A percentile compares a stretch with the other conserved stretches of the same genome.
These are phyloP conservation scores for Sedum album DNA, from an alignment of 164 flowering plant genomes.

Conservation along the genomic window DNA sequence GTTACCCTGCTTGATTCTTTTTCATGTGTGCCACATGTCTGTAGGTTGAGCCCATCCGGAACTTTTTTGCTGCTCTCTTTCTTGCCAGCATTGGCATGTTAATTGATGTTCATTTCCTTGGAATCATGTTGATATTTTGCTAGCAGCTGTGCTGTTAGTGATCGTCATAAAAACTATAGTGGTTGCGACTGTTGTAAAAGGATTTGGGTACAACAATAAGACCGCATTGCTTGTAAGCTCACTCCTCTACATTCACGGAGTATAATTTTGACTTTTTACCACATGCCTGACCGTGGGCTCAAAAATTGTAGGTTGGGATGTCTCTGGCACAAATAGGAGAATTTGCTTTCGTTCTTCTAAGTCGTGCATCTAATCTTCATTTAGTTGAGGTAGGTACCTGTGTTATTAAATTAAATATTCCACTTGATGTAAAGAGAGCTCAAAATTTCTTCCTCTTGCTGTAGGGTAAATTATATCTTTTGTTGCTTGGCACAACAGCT, in stretches of 20 bases:
- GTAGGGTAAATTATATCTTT: constrained; percentile 78
- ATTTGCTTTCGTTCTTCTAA: constrained; percentile 94
- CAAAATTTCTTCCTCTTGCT: background rate
- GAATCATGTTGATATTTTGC: constrained; percentile 89
- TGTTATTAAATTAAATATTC: background rate
- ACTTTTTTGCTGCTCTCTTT: constrained; percentile 94
- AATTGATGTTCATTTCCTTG: constrained; percentile 94
- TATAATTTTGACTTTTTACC: constrained; percentile 7
- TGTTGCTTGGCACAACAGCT: constrained; percentile 94
- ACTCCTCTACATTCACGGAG: background rate
- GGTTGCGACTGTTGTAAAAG: constrained; percentile 62
- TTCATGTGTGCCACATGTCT: background rate
- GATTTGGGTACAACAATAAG: constrained; percentile 82
- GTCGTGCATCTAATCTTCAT: constrained; percentile 93
- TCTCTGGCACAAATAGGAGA: constrained; percentile 96
- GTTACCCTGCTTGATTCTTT: background rate
- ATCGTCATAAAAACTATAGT: constrained; percentile 70
- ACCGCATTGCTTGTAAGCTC: constrained; percentile 69
- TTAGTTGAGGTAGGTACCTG: constrained; percentile 67
- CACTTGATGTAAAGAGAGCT: background rate
- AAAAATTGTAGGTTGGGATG: constrained; percentile 73
- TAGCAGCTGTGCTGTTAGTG: constrained; percentile 84
- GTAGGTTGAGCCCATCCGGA: constrained; percentile 92
- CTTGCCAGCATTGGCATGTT: constrained; percentile 98
- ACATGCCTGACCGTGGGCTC: constrained; percentile 7